These are phyloP conservation scores for Gnaphalium uliginosum DNA, from an alignment of 129 eudicot genomes.

Conservation along the genomic window DNA sequence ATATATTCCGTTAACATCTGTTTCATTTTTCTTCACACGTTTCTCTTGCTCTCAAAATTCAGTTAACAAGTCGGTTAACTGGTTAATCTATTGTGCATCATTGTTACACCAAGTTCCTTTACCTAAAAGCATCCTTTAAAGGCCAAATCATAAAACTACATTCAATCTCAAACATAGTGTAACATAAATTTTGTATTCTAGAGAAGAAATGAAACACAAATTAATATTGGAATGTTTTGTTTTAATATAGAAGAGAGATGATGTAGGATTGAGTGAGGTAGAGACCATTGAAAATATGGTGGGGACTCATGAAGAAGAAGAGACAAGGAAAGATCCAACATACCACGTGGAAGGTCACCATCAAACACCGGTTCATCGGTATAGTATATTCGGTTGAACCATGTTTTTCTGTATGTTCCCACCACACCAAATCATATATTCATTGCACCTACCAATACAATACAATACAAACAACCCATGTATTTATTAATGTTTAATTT, in stretches of 20 bases:
- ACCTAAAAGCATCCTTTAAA: background rate
- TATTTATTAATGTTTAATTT: no score
- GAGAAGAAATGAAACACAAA: background rate
- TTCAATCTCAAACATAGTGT: background rate
- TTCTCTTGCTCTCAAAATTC: no score
- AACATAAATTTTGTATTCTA: background rate
- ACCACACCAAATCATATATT: constrained; percentile 34
- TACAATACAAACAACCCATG: no score
- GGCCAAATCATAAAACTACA: background rate
- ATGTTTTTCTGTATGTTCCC: constrained; percentile 20
- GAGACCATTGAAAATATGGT: background rate
- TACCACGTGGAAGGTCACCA: constrained; percentile 37
- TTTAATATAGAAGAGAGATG: constrained; percentile 8
- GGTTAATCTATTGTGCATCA: no score
- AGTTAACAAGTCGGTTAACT: no score
- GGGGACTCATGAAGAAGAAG: constrained; percentile 9
- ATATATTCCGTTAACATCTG: no score
- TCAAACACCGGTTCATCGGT: constrained; percentile 20
- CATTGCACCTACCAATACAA: constrained; percentile 13
- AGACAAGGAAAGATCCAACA: constrained; percentile 30
- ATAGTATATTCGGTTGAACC: constrained; percentile 19
- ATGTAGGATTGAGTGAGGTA: constrained; percentile 9
- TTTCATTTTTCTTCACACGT: no score
- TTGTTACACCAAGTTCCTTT: background rate
- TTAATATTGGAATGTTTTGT: constrained; percentile 17